These are phyloP conservation scores for Chalciporus pseudorubinellus DNA, from an alignment of 768 basidiomycete genomes.

Conservation along the genomic window DNA sequence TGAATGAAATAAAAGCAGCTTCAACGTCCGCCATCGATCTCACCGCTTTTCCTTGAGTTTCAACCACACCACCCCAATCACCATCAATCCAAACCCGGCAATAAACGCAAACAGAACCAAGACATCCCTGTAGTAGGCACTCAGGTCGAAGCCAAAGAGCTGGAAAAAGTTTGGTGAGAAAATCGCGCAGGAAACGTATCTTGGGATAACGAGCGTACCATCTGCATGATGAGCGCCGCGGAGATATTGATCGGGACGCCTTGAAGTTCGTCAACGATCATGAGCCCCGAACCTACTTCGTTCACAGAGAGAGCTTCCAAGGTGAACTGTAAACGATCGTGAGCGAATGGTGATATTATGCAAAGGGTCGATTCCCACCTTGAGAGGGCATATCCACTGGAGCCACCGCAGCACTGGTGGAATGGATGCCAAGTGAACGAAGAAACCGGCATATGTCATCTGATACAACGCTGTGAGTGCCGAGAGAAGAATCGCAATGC, in stretches of 20 bases:
- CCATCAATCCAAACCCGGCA: slow-evolving; percentile 67
- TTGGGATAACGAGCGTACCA: slow-evolving; percentile 43
- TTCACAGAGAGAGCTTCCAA: slow-evolving; percentile 90
- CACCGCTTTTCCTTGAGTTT: slow-evolving; percentile 74
- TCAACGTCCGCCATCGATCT: slow-evolving; percentile 1
- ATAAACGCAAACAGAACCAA: slow-evolving; percentile 85
- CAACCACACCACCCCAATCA: slow-evolving; percentile 78
- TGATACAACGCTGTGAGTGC: slow-evolving; percentile 74
- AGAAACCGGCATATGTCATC: slow-evolving; percentile 91
- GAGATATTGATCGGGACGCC: slow-evolving; percentile 83
- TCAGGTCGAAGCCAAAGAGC: slow-evolving; percentile 83
- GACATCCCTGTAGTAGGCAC: slow-evolving; percentile 88
- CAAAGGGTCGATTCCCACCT: slow-evolving; percentile 31
- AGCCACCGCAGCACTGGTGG: slow-evolving; percentile 93
- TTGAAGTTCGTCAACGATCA: slow-evolving; percentile 74
- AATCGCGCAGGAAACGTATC: too few relatives aligned
- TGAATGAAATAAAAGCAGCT: too few relatives aligned
- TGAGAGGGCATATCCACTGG: slow-evolving; percentile 85
- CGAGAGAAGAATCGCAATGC: slow-evolving; percentile 86
- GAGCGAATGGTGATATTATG: neutral
- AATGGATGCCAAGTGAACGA: slow-evolving; percentile 81
- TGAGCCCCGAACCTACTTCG: slow-evolving; percentile 84
- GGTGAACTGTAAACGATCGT: slow-evolving; percentile 38
- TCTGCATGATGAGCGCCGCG: slow-evolving; percentile 81
- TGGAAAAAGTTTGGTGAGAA: slow-evolving; percentile 22